phyloP scores from a whole-genome alignment of 495 filamentous ascomycete species.

The Melanomma pulvis-pyrius region DNA sequence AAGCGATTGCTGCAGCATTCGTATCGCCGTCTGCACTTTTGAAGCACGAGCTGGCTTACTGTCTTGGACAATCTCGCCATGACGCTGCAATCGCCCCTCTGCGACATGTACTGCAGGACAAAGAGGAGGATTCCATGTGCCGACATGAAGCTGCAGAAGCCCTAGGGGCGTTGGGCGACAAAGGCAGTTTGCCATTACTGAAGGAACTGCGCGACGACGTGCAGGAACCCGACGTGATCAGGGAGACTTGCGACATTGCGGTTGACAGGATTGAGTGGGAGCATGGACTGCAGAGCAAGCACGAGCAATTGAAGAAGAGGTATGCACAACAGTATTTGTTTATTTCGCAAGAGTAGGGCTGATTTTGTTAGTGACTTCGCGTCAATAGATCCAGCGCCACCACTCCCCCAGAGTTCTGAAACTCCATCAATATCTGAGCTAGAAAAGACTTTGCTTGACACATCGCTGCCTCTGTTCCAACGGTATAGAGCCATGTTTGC shows the following conservation, averaged over 20 bases:
- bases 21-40: constrained; percentile 79
- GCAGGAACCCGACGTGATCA: constrained; percentile 75
- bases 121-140: constrained; percentile 87
- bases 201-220: constrained; percentile 68
- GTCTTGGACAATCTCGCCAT: constrained; percentile 87
- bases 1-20: constrained; percentile 91
- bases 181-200: constrained; percentile 69
- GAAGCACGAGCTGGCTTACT: constrained; percentile 97
- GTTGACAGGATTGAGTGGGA: constrained; percentile 94
- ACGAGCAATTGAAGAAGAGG: constrained; percentile 79
- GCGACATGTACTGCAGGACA: constrained; percentile 74
- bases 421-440: constrained; percentile 69
- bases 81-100: constrained; percentile 72
- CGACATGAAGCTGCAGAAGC: constrained; percentile 97
- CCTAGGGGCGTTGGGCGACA: constrained; percentile 81
- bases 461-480: constrained; percentile 77
- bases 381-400: constrained; percentile 93
- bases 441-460: constrained; percentile 76
- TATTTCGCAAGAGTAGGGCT: constrained; percentile 6
- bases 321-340: constrained; percentile 43
- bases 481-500: constrained; percentile 98
- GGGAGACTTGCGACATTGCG: constrained; percentile 95
- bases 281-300: constrained; percentile 68
- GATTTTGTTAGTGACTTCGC: constrained; percentile 74
- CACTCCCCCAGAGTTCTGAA: constrained; percentile 63